These are phyloP conservation scores for Komagataella phaffii DNA, from an alignment of 805 yeast genomes.

Conservation along the genomic window DNA sequence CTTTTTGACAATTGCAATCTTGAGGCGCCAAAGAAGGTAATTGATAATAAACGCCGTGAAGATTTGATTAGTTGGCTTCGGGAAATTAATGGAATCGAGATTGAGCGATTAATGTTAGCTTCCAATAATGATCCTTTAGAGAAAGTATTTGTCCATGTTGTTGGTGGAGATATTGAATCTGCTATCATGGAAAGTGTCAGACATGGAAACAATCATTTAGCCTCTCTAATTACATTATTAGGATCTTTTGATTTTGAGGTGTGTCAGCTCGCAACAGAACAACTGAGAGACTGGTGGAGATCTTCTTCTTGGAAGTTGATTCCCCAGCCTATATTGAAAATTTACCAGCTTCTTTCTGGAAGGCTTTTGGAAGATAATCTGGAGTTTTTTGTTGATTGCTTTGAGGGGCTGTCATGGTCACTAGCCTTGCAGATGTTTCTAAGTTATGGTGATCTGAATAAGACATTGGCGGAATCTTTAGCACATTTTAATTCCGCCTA, in stretches of 20 bases:
- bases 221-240: slow-evolving; percentile 52
- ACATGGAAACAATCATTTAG: slow-evolving; percentile 55
- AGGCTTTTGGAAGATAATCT: slow-evolving; percentile 16
- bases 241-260: slow-evolving; percentile 61
- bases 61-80: slow-evolving; percentile 47
- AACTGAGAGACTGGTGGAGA: slow-evolving; percentile 53
- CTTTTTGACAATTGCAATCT: slow-evolving; percentile 34
- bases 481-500: slow-evolving; percentile 5
- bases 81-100: slow-evolving; percentile 22
- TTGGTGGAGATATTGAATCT: slow-evolving; percentile 40
- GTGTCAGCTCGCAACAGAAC: slow-evolving; percentile 39
- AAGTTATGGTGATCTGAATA: slow-evolving; percentile 46
- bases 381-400: slow-evolving; percentile 16
- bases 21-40: background rate
- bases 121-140: slow-evolving; percentile 29
- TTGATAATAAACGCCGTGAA: slow-evolving; percentile 22
- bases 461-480: slow-evolving; percentile 18
- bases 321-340: slow-evolving; percentile 39
- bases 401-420: slow-evolving; percentile 50
- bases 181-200: slow-evolving; percentile 53
- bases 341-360: slow-evolving; percentile 56
- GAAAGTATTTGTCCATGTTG: slow-evolving; percentile 31
- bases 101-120: slow-evolving; percentile 15
- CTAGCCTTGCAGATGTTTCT: slow-evolving; percentile 43
- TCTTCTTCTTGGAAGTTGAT: slow-evolving; percentile 26